phyloP scores from a whole-genome alignment of 106 monocot genomes.

The Dendrobium officinale region DNA sequence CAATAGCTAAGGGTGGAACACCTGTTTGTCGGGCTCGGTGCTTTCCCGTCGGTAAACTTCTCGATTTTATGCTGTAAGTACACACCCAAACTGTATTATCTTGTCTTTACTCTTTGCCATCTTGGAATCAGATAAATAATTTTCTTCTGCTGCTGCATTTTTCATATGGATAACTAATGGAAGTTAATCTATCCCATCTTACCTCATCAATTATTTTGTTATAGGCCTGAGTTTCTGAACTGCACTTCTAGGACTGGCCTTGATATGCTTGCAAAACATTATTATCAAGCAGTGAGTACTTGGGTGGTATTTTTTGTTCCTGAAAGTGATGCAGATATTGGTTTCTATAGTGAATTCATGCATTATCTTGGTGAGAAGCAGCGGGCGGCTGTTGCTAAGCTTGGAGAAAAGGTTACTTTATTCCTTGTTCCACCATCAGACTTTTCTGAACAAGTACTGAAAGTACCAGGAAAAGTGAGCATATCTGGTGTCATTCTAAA shows the following conservation, averaged over 20 bases:
- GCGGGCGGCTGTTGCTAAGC: slow-evolving; percentile 80
- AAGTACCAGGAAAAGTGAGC: slow-evolving; percentile 94
- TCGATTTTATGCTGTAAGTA: slow-evolving; percentile 95
- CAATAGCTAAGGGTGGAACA: slow-evolving; percentile 88
- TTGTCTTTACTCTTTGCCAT: background rate
- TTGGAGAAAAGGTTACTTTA: slow-evolving; percentile 78
- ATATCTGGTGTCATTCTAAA: slow-evolving; percentile 86
- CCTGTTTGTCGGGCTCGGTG: slow-evolving; percentile 87
- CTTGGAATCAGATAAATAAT: background rate
- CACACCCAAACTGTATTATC: background rate
- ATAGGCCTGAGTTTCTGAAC: slow-evolving; percentile 77
- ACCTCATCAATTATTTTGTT: slow-evolving; percentile 7
- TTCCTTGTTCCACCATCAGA: slow-evolving; percentile 95
- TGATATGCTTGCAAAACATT: slow-evolving; percentile 94
- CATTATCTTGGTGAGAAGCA: slow-evolving; percentile 85
- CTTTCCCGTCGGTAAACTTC: slow-evolving; percentile 94
- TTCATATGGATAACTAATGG: background rate
- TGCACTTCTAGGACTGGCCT: slow-evolving; percentile 93
- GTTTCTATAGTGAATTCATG: slow-evolving; percentile 90
- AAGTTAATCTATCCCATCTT: background rate
- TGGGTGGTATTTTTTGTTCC: slow-evolving; percentile 99
- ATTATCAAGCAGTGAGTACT: slow-evolving; percentile 71
- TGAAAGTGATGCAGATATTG: slow-evolving; percentile 78
- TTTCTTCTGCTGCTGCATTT: background rate
- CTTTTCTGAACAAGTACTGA: slow-evolving; percentile 84